A percentile compares a stretch with the other conserved stretches of the same genome.
These are phyloP conservation scores for Mycena leptocephala DNA, from an alignment of 768 basidiomycete species.

Conservation along the genomic window DNA sequence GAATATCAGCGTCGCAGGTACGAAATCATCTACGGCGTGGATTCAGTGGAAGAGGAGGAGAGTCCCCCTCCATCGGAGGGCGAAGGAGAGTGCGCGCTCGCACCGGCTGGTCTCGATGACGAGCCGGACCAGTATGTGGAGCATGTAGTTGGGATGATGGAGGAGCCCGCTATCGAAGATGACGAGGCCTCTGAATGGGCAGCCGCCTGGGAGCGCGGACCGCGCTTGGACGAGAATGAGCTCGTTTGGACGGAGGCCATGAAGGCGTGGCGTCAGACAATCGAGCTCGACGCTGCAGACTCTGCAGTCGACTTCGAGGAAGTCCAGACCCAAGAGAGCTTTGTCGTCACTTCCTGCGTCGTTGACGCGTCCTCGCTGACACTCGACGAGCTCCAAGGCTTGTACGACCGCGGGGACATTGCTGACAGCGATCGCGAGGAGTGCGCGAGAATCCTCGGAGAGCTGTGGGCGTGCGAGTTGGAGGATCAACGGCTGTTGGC, in stretches of 20 bases:
- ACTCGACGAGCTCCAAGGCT: slow-evolving; percentile 3
- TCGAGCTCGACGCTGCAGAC: background rate
- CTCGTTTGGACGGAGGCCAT: background rate
- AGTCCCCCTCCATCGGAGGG: too few relatives aligned
- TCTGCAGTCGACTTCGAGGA: background rate
- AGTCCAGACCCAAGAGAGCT: background rate
- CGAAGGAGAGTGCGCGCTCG: background rate
- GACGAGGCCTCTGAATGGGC: background rate
- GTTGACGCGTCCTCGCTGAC: background rate
- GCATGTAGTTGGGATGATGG: too few relatives aligned
- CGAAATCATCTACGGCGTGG: too few relatives aligned
- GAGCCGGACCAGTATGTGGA: too few relatives aligned
- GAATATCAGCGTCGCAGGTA: too few relatives aligned
- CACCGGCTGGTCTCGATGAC: too few relatives aligned
- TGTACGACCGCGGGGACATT: background rate
- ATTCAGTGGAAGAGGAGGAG: too few relatives aligned
- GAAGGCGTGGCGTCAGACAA: background rate
- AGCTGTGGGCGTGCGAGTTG: background rate
- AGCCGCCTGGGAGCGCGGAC: background rate
- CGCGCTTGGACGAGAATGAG: background rate
- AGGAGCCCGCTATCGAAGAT: background rate
- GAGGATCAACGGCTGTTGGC: background rate
- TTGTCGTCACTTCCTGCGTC: background rate
- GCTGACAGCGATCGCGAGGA: background rate
- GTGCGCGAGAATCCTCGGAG: background rate